Conservation (phyloP, 805 yeast genomes). For the Saturnispora gosingensis region DNA sequence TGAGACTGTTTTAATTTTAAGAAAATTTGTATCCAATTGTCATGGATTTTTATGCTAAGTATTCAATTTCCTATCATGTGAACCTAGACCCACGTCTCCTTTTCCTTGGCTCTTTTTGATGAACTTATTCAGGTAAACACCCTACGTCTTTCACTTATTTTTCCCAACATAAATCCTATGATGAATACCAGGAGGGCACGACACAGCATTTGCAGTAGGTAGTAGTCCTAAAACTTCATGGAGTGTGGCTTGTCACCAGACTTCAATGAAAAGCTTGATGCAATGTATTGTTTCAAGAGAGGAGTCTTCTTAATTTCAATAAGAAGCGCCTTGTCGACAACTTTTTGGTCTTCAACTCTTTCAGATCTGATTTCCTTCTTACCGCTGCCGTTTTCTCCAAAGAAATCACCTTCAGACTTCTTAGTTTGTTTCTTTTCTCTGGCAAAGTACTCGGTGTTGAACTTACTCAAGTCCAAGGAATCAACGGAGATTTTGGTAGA, state of each 20-base stretch:
- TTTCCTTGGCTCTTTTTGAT: too few relatives aligned
- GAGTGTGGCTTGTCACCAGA: conserved; percentile 98
- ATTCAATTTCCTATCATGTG: too few relatives aligned
- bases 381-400: conserved; percentile 49
- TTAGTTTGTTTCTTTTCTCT: conserved; percentile 72
- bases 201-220: background rate
- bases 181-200: too few relatives aligned
- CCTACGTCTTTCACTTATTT: too few relatives aligned
- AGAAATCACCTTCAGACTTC: conserved; percentile 90
- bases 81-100: too few relatives aligned
- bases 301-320: conserved; percentile 96
- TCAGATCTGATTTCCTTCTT: conserved; percentile 87
- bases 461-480: conserved; percentile 79
- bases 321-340: conserved; percentile 86
- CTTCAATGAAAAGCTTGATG: conserved; percentile 92
- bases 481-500: conserved; percentile 80
- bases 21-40: too few relatives aligned
- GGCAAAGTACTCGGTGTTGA: conserved; percentile 91
- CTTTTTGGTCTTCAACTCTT: conserved; percentile 95
- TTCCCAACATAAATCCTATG: too few relatives aligned
- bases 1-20: too few relatives aligned
- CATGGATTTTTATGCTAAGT: too few relatives aligned
- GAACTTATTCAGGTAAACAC: background rate
- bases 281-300: conserved; percentile 91
- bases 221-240: conserved; percentile 72